phyloP scores from a whole-genome alignment of 768 basidiomycete species.

The Leccinum rimulosum region DNA sequence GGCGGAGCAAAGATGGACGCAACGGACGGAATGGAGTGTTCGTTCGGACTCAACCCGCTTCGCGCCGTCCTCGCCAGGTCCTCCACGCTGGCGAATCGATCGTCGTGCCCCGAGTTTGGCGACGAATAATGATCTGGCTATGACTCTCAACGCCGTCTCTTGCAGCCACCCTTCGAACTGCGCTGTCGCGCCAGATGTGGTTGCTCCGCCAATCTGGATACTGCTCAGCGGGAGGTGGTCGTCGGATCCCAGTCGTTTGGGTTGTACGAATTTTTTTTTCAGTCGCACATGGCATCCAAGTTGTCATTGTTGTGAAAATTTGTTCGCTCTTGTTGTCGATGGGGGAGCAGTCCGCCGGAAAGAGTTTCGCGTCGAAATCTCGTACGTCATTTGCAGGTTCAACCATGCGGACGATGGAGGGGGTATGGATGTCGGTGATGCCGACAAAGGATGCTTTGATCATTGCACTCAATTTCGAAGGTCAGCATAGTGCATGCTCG shows the following conservation, averaged over 20 bases:
- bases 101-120: conserved; percentile 64
- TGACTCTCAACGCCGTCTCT: conserved; percentile 35
- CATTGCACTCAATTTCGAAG: too few relatives aligned
- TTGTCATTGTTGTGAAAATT: too few relatives aligned
- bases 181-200: conserved; percentile 5
- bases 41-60: conserved; percentile 52
- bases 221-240: conserved; percentile 48
- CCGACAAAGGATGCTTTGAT: too few relatives aligned
- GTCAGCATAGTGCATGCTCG: too few relatives aligned
- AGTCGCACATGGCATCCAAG: too few relatives aligned
- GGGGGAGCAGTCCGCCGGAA: too few relatives aligned
- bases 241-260: conserved; percentile 39
- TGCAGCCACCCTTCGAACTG: conserved; percentile 39
- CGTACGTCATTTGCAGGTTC: too few relatives aligned
- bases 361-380: too few relatives aligned
- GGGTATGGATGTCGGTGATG: too few relatives aligned
- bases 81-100: conserved; percentile 46
- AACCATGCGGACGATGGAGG: too few relatives aligned
- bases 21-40: conserved; percentile 60
- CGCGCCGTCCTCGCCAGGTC: conserved; percentile 55
- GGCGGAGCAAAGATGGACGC: conserved; percentile 29
- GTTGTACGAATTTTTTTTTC: too few relatives aligned
- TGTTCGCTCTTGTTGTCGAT: too few relatives aligned
- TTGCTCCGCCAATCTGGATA: conserved; percentile 19
- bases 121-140: conserved; percentile 59